Percentiles rank a stretch among this genome's conserved stretches.
Evolutionary conservation across 2,329 filamentous ascomycete species (phyloP).

Genomic region (Colletotrichum destructivum): DNA sequence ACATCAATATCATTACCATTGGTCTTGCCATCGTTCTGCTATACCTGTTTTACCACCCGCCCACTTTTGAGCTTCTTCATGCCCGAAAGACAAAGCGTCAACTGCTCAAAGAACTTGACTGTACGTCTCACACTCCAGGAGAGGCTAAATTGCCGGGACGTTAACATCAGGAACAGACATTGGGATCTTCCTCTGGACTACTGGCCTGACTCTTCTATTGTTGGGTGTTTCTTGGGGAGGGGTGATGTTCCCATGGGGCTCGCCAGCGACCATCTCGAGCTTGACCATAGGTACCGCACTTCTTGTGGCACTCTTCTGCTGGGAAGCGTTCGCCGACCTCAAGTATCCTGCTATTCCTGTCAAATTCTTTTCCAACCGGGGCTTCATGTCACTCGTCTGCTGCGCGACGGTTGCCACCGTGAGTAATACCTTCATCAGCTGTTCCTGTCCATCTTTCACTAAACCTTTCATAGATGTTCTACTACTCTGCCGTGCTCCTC

Average conservation of each 20-base stretch:
- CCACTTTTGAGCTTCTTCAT: slow-evolving; percentile 57
- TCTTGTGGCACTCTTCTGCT: slow-evolving; percentile 55
- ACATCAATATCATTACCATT: slow-evolving; percentile 57
- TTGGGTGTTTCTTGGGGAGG: slow-evolving; percentile 64
- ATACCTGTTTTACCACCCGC: slow-evolving; percentile 59
- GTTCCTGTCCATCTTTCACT: not conserved
- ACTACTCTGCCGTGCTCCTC: slow-evolving; percentile 52
- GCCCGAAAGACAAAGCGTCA: slow-evolving; percentile 54
- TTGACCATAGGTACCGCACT: slow-evolving; percentile 53
- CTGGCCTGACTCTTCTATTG: slow-evolving; percentile 60
- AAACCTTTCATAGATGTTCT: slow-evolving; percentile 47
- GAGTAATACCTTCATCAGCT: slow-evolving; percentile 19
- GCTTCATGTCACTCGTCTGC: slow-evolving; percentile 54
- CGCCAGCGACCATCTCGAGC: slow-evolving; percentile 55
- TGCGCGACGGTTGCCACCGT: slow-evolving; percentile 54
- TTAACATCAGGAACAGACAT: slow-evolving; percentile 45
- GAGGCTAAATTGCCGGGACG: too few relatives aligned
- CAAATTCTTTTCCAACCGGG: slow-evolving; percentile 55
- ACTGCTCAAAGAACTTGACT: slow-evolving; percentile 56
- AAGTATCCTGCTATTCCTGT: slow-evolving; percentile 55
- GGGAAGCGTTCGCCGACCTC: slow-evolving; percentile 53
- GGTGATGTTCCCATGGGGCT: slow-evolving; percentile 59
- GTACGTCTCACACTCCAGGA: not conserved
- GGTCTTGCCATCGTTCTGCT: slow-evolving; percentile 53
- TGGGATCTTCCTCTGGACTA: slow-evolving; percentile 62